Conservation (phyloP, 148 eudicot genomes). For the Chenopodium quinoa region DNA sequence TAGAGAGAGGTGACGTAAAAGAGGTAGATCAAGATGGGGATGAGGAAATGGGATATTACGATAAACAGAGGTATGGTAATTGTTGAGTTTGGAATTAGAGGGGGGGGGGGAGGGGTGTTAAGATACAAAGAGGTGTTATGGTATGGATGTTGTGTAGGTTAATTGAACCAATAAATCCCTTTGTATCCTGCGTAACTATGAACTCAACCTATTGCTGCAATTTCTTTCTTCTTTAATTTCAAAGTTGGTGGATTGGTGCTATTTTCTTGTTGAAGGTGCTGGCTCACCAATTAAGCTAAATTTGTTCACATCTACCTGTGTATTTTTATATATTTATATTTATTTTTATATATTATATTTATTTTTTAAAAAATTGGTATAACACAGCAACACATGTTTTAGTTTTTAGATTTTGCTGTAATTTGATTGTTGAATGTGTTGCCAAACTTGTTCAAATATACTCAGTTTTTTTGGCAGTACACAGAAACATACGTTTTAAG, state of each 20-base stretch:
- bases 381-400: background rate
- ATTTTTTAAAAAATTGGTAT: background rate
- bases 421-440: background rate
- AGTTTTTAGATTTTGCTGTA: background rate
- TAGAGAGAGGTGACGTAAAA: background rate
- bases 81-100: background rate
- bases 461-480: background rate
- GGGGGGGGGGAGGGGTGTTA: background rate
- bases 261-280: background rate
- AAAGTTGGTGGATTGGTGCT: background rate
- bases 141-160: background rate
- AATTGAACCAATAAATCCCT: background rate
- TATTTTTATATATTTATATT: background rate
- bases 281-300: background rate
- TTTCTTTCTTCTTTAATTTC: background rate
- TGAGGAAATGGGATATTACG: too few species aligned
- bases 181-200: background rate
- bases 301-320: background rate
- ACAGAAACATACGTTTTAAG: background rate
- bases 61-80: too few species aligned
- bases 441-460: background rate
- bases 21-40: too few species aligned
- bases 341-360: background rate
- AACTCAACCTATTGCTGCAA: background rate
- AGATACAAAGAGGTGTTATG: background rate